Evolutionary conservation across 2,329 filamentous ascomycete genomes (phyloP).

Genomic region (Neonectria neomacrospora): DNA sequence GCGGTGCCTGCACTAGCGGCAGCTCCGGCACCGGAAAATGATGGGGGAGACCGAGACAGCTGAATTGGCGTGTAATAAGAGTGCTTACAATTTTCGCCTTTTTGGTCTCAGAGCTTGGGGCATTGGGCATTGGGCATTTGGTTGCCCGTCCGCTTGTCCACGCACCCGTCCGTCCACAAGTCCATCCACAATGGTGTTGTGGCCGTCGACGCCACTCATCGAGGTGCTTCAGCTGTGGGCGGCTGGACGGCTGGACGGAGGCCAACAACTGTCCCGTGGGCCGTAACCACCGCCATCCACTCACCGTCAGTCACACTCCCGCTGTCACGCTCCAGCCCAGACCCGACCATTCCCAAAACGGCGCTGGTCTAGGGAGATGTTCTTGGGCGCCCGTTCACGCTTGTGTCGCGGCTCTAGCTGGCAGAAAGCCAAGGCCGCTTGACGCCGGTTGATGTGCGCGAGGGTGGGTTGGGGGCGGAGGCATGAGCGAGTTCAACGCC

Average conservation of each 20-base stretch:
- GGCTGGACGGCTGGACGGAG: neutral
- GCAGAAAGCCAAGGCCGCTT: slow-evolving; percentile 14
- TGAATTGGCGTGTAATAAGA: neutral
- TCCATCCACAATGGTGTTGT: neutral
- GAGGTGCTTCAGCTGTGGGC: slow-evolving; percentile 16
- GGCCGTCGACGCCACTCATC: slow-evolving; percentile 11
- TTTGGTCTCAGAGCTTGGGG: neutral
- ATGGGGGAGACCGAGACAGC: slow-evolving; percentile 14
- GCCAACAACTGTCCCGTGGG: too few species aligned
- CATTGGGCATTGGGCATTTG: neutral
- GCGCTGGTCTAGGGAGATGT: slow-evolving; percentile 4
- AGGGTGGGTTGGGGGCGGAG: slow-evolving; percentile 1
- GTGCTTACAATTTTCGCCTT: slow-evolving; percentile 9
- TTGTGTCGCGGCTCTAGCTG: slow-evolving; percentile 5
- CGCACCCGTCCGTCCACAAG: neutral
- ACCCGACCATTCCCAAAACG: slow-evolving; percentile 17
- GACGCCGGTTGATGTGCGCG: slow-evolving; percentile 8
- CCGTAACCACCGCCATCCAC: slow-evolving; percentile 2
- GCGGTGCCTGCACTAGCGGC: slow-evolving; percentile 24
- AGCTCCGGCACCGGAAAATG: slow-evolving; percentile 24
- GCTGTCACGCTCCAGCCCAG: slow-evolving; percentile 8
- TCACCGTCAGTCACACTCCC: slow-evolving; percentile 16
- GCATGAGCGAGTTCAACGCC: slow-evolving; percentile 11
- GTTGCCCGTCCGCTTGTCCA: neutral
- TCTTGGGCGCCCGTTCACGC: slow-evolving; percentile 12